These are phyloP conservation scores for Harringtonia aguacate DNA, from an alignment of 2,329 filamentous ascomycete species.

Conservation along the genomic window DNA sequence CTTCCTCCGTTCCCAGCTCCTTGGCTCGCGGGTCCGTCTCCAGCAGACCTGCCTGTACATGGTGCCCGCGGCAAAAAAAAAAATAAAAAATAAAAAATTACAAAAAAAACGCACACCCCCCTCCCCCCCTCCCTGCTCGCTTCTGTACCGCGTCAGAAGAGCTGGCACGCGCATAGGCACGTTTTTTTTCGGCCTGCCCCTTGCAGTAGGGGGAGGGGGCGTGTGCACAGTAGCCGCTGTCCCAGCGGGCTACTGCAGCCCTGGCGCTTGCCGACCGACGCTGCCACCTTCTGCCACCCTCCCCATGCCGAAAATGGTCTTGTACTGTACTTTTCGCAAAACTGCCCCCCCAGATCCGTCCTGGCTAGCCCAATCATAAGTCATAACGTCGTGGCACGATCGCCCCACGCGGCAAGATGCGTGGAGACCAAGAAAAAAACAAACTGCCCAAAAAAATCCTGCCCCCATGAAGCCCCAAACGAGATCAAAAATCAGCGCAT, in stretches of 20 bases:
- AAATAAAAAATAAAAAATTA: too few relatives aligned
- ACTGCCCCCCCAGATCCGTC: conserved; percentile 19
- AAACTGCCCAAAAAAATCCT: neutral
- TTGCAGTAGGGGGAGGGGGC: conserved; percentile 11
- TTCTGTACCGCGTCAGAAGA: neutral
- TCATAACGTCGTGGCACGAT: conserved; percentile 36
- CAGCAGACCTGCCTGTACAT: neutral
- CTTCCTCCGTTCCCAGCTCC: neutral
- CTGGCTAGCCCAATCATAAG: conserved; percentile 40
- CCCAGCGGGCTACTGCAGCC: conserved; percentile 17
- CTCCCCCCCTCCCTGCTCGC: conserved; percentile 11
- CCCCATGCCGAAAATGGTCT: conserved; percentile 5
- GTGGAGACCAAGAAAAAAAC: neutral
- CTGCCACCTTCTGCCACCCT: conserved; percentile 8
- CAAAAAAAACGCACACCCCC: conserved; percentile 8
- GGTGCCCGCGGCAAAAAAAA: too few relatives aligned
- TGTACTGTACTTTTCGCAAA: conserved; percentile 32
- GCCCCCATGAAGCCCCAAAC: neutral
- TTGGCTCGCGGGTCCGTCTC: neutral
- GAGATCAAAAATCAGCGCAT: neutral
- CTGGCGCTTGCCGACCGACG: conserved; percentile 16
- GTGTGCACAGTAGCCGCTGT: conserved; percentile 1
- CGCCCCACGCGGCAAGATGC: conserved; percentile 15
- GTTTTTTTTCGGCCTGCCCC: neutral
- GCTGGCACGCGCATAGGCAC: neutral